Base-by-base conservation (phyloP, 1,139 yeast genomes). In the Geotrichum aggregatum region DNA sequence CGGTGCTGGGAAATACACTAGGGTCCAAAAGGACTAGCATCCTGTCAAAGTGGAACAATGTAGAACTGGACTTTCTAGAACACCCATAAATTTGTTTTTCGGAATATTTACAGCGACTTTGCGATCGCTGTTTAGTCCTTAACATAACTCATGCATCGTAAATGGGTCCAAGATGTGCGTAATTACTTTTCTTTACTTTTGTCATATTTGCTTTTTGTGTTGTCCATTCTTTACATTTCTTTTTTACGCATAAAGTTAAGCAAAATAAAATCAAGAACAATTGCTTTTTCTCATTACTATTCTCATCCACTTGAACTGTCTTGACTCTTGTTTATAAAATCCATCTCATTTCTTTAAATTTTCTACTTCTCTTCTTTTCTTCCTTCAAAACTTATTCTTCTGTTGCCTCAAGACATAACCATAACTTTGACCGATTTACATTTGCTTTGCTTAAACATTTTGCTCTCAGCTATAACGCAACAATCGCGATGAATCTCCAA, bases 401-500 rank as follows among this genome's bases (percentile, higher is more conserved):
- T 46, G 28, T 18, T 26, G n/a, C 21, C 35, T 30, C n/a, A 8
- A 14, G 18, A 11, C 31, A 18, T 40, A 31, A 31, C 2, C 38
- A 18, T 31, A 16, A 26, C 16, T 19, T 11, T 11, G 3, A 41
- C 26, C 16, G 11, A 30, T 26, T 18, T 33, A 18, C 14, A 16
- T n/a, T 11, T 28, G 26, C 19, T 40, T 47, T 21, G n/a, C 36
- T 31, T 26, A 16, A 4, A 22, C 16, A 35, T 30, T 33, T 18
- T 28, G 31, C n/a, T 4, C 18, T 31, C 26, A 21, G 41, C 45
- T 16, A n/a, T n/a, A 14, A 19, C 33, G 8, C 43, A 19, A n/a
- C 14, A 16, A 34, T 8, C 43, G 18, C 10, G 16, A 63, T 61
- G 66, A 60, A 56, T 47, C 56, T 64, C 61, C 71, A 63, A 52